Evolutionary conservation across 164 flowering plant genomes (phyloP), one percentile per base, ranked within the genome.

Genomic region (Cinnamomum micranthum): DNA sequence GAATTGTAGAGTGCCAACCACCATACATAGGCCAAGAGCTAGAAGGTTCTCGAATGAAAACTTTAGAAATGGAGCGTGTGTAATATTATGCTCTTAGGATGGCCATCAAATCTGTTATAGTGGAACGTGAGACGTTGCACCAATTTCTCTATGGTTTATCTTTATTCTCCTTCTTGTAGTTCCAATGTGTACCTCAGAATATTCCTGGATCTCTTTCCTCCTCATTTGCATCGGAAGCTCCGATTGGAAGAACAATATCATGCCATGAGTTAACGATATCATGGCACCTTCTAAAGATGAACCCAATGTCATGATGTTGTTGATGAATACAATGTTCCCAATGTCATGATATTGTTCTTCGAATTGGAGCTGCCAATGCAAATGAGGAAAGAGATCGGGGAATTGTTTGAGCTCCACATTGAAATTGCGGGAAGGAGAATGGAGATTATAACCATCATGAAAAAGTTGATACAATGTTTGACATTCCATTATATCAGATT

Each of bases 191-290:
- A 35, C 23, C 80, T 74, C 73, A 83, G 80, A 50, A 85, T 79
- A 76, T 89, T 89, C 80, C 76, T 83, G 20, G 82, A 80, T 72
- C 83, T 88, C 59, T 89, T 88, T 78, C 88, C 88, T 25, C 69
- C 70, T 23, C 31, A 66, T 11, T 60, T 68, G 70, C 90, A 89
- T 80, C 82, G 77, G 0, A 84, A 79, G 31, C 65, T 74, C 28
- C n/a, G n/a, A n/a, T n/a, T n/a, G n/a, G n/a, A n/a, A n/a, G n/a
- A n/a, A n/a, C n/a, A n/a, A n/a, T n/a, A n/a, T n/a, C n/a, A n/a
- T n/a, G n/a, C n/a, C n/a, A n/a, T n/a, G n/a, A n/a, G n/a, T n/a
- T n/a, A n/a, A n/a, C n/a, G n/a, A n/a, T n/a, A n/a, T n/a, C n/a
- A n/a, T n/a, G n/a, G n/a, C n/a, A n/a, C n/a, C n/a, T n/a, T n/a